Percentiles rank a stretch among this genome's conserved stretches.
These are phyloP conservation scores for Passalora sequoiae DNA, from an alignment of 2,329 filamentous ascomycete species.

Conservation along the genomic window DNA sequence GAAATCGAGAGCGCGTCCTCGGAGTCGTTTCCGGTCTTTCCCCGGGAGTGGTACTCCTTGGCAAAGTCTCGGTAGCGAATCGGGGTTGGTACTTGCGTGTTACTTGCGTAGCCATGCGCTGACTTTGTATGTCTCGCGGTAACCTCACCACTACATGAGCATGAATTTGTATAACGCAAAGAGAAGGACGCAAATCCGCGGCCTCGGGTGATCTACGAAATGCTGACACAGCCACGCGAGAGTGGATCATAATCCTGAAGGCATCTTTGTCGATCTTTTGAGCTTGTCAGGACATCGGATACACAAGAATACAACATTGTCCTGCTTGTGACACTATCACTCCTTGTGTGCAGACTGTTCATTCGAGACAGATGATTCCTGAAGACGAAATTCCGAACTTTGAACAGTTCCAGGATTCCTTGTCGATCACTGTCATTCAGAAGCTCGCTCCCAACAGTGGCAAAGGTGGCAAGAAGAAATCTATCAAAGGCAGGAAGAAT, in stretches of 20 bases:
- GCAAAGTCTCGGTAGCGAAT: too few relatives aligned
- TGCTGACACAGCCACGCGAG: background rate
- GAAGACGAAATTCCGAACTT: conserved; percentile 51
- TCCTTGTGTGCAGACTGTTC: background rate
- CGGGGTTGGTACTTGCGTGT: too few relatives aligned
- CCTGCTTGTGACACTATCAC: background rate
- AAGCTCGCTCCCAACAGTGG: conserved; percentile 48
- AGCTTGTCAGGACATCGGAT: conserved; percentile 5
- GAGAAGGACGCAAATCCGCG: too few relatives aligned
- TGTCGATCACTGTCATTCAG: conserved; percentile 64
- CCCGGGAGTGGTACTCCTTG: too few relatives aligned
- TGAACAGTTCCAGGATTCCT: conserved; percentile 66
- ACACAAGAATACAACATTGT: background rate
- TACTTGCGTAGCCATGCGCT: too few relatives aligned
- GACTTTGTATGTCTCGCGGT: too few relatives aligned
- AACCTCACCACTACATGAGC: too few relatives aligned
- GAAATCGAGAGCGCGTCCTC: too few relatives aligned
- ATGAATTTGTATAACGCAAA: too few relatives aligned
- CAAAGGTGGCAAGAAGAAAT: conserved; percentile 43
- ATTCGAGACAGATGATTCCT: conserved; percentile 29
- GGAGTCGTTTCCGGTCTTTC: too few relatives aligned
- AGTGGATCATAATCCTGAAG: conserved; percentile 63
- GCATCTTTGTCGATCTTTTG: conserved; percentile 31
- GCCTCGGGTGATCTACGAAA: too few relatives aligned
- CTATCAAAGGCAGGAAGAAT: conserved; percentile 38